These are phyloP conservation scores for Chloris gayana DNA, from an alignment of 176 grass and related monocot species.

Conservation along the genomic window DNA sequence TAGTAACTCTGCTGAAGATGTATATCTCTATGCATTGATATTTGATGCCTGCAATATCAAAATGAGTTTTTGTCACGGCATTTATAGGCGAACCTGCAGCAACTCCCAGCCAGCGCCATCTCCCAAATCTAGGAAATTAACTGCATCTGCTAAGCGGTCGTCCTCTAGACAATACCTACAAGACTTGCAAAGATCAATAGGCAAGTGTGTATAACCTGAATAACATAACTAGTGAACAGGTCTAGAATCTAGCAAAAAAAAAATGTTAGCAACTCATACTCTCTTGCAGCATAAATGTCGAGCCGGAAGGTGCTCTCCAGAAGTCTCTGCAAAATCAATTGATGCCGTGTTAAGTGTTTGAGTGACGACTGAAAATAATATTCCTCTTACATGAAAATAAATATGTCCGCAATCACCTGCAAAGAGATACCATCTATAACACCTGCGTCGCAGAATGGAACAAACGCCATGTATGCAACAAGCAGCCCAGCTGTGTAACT, in stretches of 20 bases:
- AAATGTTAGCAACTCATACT: slow-evolving; percentile 55
- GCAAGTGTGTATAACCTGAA: slow-evolving; percentile 21
- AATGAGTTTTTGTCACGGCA: background rate
- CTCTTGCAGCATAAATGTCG: slow-evolving; percentile 82
- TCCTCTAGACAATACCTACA: slow-evolving; percentile 84
- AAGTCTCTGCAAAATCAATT: slow-evolving; percentile 66
- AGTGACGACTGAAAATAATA: background rate
- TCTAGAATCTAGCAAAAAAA: slow-evolving; percentile 10
- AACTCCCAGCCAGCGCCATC: slow-evolving; percentile 88
- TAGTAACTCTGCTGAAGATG: slow-evolving; percentile 13
- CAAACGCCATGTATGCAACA: slow-evolving; percentile 89
- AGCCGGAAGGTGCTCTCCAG: slow-evolving; percentile 83
- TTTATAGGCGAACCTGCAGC: slow-evolving; percentile 67
- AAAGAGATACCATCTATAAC: slow-evolving; percentile 74
- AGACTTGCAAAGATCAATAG: slow-evolving; percentile 23
- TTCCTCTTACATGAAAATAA: background rate
- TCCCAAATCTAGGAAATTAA: slow-evolving; percentile 87
- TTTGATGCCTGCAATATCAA: background rate
- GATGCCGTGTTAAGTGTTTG: background rate
- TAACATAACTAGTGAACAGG: background rate
- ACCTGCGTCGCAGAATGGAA: slow-evolving; percentile 85
- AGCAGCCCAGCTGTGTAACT: slow-evolving; percentile 95
- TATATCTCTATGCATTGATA: slow-evolving; percentile 1
- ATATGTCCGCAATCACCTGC: slow-evolving; percentile 54
- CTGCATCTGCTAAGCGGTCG: slow-evolving; percentile 66